Evolutionary conservation across 371 early-diverging fungal genomes (phyloP).

Genomic region (Vairimorpha necatrix): DNA sequence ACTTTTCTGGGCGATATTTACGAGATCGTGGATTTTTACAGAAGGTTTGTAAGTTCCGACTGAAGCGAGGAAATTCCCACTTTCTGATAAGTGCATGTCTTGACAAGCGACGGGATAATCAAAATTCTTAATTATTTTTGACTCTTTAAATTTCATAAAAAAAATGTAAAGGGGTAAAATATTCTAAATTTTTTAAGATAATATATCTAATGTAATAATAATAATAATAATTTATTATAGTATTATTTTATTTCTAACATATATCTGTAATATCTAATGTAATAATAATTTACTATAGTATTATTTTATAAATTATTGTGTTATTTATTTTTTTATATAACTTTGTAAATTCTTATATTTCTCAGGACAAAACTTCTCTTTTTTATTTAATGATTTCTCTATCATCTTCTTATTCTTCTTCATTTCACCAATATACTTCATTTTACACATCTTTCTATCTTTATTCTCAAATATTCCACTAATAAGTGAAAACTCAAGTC

Average conservation of each 20-base stretch:
- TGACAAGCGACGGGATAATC: constrained; percentile 89
- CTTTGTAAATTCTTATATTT: constrained; percentile 24
- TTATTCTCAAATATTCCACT: constrained; percentile 56
- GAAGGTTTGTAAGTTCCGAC: constrained; percentile 91
- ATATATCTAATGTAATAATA: neutral
- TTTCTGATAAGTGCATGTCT: constrained; percentile 73
- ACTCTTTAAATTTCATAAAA: constrained; percentile 17
- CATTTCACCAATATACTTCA: constrained; percentile 61
- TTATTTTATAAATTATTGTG: too few species aligned
- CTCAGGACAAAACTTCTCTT: constrained; percentile 29
- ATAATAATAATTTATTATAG: neutral
- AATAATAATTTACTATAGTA: neutral
- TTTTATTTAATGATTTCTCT: constrained; percentile 29
- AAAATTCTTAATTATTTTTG: constrained; percentile 89
- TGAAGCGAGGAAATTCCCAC: constrained; percentile 78
- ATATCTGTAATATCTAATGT: neutral
- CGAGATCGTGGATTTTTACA: constrained; percentile 82
- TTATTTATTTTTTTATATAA: neutral
- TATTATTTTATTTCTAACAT: neutral
- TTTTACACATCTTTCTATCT: constrained; percentile 57
- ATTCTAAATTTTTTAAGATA: neutral
- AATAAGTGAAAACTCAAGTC: constrained; percentile 63
- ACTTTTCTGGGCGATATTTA: constrained; percentile 85
- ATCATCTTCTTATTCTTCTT: constrained; percentile 44
- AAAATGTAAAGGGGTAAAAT: neutral